Evolutionary conservation across 176 grass and related monocot species (phyloP), one percentile per base, ranked within the genome.

Genomic region (Aegilops sharonensis): DNA sequence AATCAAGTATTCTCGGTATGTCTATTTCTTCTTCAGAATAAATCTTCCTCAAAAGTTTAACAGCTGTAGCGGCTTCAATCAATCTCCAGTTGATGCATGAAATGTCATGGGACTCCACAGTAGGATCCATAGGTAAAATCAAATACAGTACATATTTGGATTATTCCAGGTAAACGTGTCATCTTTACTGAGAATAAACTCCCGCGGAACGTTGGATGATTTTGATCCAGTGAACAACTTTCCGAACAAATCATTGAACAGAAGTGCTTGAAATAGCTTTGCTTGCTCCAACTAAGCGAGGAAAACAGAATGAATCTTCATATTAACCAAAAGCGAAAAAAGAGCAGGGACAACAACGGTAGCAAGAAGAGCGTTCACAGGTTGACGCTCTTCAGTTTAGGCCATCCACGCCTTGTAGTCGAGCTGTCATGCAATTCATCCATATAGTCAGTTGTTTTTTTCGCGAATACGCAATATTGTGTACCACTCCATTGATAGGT

Each of bases 241-340:
- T 56, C 93, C 91, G 68, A 95, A 98, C 70, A 98, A 89, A 63
- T 90, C 86, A 76, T 95, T 98, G 72, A 95, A 98, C 42, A 98
- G 80, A 74, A 95, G 86, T 64, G 87, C 90, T 45, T 98, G 96
- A 80, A 98, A 98, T 70, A 90, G 80, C 78, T 92, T 98, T 84
- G 91, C 86, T 72, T 91, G 76, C 30, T 89, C 86, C 67, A 95
- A 79, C 96, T 98, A 89, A 67, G 18, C 12, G 24, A 85, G 11
- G 57, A 59, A 81, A 68, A 74, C 13, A 52, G n/a, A 85, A 76
- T 7, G 14, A 90, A 87, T 65, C 8, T 70, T 80, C 27, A 78
- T 17, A 67, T 12, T 45, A 94, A 66, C 29, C 32, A 92, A 75
- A 69, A 78, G 48, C 14, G 5, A 52, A 5, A 85, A 60, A 63